phyloP scores from a whole-genome alignment of 495 filamentous ascomycete genomes.

The Talaromyces adpressus region DNA sequence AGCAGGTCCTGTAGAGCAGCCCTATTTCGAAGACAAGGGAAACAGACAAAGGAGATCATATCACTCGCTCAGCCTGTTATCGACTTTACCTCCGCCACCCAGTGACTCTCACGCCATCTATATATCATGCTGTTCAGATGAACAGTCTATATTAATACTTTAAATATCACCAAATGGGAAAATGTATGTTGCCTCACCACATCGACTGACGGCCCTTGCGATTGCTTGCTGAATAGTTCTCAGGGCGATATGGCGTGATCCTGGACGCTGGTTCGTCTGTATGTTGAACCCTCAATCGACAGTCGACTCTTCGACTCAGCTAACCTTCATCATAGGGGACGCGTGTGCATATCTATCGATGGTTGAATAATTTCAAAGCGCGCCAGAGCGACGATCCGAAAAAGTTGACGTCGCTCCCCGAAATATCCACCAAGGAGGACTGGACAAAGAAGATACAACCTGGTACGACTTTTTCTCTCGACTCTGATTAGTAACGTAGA shows the following conservation, averaged over 20 bases:
- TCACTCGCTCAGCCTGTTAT: conserved; percentile 6
- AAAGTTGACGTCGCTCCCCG: conserved; percentile 65
- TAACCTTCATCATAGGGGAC: conserved; percentile 54
- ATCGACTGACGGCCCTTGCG: not conserved
- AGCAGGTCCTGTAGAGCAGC: not conserved
- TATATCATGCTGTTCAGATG: conserved; percentile 6
- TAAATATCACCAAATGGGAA: conserved; percentile 33
- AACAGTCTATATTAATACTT: conserved; percentile 1
- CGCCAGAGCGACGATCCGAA: conserved; percentile 50
- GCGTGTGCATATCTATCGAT: conserved; percentile 86
- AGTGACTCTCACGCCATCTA: not conserved
- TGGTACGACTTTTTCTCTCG: conserved; percentile 36
- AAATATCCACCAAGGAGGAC: conserved; percentile 71
- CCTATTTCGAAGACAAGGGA: not conserved
- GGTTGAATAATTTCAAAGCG: conserved; percentile 69
- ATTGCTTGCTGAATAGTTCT: conserved; percentile 4
- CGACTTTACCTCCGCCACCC: not conserved
- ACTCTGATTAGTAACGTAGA: not conserved
- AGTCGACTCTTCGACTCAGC: not conserved
- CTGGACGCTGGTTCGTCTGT: conserved; percentile 66
- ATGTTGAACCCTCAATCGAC: conserved; percentile 15
- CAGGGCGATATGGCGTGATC: conserved; percentile 60
- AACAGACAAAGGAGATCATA: not conserved
- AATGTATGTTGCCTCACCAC: conserved; percentile 28
- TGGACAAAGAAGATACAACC: conserved; percentile 94